Evolutionary conservation across 2,329 filamentous ascomycete species (phyloP).

Genomic region (Claviceps paspali): DNA sequence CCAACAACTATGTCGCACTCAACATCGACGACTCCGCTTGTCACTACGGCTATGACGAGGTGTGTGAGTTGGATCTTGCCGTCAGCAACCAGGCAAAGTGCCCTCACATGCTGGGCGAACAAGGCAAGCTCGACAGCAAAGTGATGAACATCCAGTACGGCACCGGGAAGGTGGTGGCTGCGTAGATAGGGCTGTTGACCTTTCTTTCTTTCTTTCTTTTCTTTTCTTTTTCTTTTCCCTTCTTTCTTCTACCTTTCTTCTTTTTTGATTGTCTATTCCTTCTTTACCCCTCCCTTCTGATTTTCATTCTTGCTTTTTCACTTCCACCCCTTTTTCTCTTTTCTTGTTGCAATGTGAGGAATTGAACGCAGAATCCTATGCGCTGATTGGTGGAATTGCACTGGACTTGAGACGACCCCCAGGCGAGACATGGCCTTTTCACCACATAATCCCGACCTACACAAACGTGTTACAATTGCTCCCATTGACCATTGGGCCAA

Average conservation of each 20-base stretch:
- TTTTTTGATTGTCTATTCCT: too few relatives aligned
- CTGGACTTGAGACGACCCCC: too few relatives aligned
- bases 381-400: too few relatives aligned
- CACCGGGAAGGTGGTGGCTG: slow-evolving; percentile 24
- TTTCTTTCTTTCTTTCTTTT: not conserved
- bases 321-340: not conserved
- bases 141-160: slow-evolving; percentile 38
- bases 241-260: too few relatives aligned
- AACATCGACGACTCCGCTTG: slow-evolving; percentile 38
- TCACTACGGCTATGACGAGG: slow-evolving; percentile 34
- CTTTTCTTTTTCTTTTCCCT: not conserved
- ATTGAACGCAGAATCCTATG: too few relatives aligned
- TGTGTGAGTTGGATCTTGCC: slow-evolving; percentile 31
- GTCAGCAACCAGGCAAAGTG: slow-evolving; percentile 36
- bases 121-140: slow-evolving; percentile 13
- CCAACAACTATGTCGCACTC: slow-evolving; percentile 34
- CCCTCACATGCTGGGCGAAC: slow-evolving; percentile 26
- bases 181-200: slow-evolving; percentile 2
- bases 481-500: too few relatives aligned
- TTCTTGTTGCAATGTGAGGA: too few relatives aligned
- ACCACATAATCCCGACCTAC: too few relatives aligned
- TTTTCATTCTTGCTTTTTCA: not conserved
- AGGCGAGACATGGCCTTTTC: too few relatives aligned
- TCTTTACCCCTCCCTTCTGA: not conserved
- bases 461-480: too few relatives aligned